Percentiles rank a stretch among this genome's conserved stretches.
These are phyloP conservation scores for Metarhizium rileyi DNA, from an alignment of 2,329 filamentous ascomycete species.

Conservation along the genomic window DNA sequence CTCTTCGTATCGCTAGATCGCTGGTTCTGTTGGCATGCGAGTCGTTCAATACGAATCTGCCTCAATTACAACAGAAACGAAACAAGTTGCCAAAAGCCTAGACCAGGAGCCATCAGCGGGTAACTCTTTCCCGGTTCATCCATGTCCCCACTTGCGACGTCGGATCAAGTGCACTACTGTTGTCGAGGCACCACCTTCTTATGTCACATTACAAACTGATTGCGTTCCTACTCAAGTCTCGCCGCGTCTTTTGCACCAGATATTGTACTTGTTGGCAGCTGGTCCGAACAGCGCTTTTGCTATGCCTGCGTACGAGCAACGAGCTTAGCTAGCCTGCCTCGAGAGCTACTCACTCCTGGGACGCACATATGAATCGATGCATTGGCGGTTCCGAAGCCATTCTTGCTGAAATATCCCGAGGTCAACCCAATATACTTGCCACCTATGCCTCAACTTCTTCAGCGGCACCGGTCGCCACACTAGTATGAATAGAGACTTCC, in stretches of 20 bases:
- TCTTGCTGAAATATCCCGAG: no score
- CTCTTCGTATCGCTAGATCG: no score
- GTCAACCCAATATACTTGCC: no score
- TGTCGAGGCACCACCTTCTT: no score
- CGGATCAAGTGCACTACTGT: not conserved
- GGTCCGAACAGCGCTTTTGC: no score
- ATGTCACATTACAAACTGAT: no score
- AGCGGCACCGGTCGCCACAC: not conserved
- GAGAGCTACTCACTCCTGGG: no score
- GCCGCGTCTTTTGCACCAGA: not conserved
- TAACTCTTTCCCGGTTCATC: not conserved
- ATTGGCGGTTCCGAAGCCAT: no score
- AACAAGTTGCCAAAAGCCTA: not conserved
- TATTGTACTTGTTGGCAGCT: not conserved
- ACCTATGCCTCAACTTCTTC: no score
- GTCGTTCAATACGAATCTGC: not conserved
- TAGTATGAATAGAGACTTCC: not conserved
- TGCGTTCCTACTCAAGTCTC: not conserved
- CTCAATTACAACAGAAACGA: not conserved
- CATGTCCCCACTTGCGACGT: not conserved
- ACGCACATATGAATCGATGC: no score
- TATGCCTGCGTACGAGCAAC: no score
- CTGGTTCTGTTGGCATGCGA: not conserved
- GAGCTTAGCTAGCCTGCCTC: no score
- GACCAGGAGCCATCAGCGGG: not conserved